Base-by-base conservation (phyloP, 2,329 filamentous ascomycete genomes). In the Lojkania enalia region DNA sequence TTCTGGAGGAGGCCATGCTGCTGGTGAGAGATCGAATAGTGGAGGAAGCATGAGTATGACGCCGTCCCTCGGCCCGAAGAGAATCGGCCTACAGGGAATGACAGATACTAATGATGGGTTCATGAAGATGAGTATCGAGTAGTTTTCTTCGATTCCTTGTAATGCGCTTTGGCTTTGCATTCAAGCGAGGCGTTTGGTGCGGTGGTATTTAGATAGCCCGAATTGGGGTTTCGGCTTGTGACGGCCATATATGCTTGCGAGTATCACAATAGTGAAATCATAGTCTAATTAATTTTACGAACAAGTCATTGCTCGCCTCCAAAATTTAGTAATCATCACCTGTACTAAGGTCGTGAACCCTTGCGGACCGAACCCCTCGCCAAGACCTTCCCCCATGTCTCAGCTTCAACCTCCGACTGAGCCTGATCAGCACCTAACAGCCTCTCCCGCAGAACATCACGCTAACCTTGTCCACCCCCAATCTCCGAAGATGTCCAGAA, bases 71-170 rank as follows among this genome's bases (percentile, higher is more conserved):
- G 77, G 55, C 59, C 74, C 39, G 74, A 78, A 57, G 80, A 62
- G 66, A 41, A 55, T 71, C 78, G 66, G 56, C 50, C 69, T 95
- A 56, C 91, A 96, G 71, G 90, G 91, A 1, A 96, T 97, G 91
- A 87, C 83, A 14, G 92, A 96, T 70, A 92, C 92, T n/a, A 90
- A 90, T 65, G 92, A 96, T 67, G 88, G 90, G 1, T 78, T 96
- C 54, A 96, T 96, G 86, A 90, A 92, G 60, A 94, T 97, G 88
- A 96, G 88, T 69, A 96, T 96, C 61, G 91, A 96, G 69, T 96
- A 74, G 14, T 7, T 27, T 27, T 27, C n/a, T 27, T 27, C n/a
- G 7, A 27, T 27, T 7, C 29, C 42, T 46, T 18, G 30, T 15
- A 25, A 13, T 33, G n/a, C 15, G 16, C 23, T 23, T 39, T 29